A percentile compares a stretch with the other conserved stretches of the same genome.
These are phyloP conservation scores for Perilla frutescens DNA, from an alignment of 257 asterid genomes.

Conservation along the genomic window DNA sequence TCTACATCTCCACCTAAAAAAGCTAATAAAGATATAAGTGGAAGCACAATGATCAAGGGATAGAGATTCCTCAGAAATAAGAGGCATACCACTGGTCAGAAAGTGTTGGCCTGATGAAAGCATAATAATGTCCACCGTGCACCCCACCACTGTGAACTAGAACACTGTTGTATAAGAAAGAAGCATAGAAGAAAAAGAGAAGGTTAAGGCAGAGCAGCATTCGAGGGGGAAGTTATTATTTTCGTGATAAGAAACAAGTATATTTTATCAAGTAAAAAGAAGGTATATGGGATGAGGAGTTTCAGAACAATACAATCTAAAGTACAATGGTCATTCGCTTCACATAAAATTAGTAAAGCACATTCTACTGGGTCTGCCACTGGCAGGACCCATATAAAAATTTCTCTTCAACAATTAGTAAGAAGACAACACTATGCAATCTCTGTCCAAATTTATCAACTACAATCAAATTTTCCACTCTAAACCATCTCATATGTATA, in stretches of 20 bases:
- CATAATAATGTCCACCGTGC: conserved; percentile 99
- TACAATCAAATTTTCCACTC: background rate
- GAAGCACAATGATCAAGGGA: conserved; percentile 4
- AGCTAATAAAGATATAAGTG: background rate
- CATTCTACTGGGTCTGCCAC: background rate
- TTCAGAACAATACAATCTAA: background rate
- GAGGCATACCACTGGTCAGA: conserved; percentile 84
- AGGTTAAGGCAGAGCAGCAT: conserved; percentile 7
- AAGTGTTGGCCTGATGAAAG: conserved; percentile 94
- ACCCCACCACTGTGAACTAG: conserved; percentile 98
- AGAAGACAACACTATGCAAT: conserved; percentile 13
- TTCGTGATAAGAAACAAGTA: conserved; percentile 1
- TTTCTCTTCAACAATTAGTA: conserved; percentile 5
- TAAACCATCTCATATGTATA: conserved; percentile 21
- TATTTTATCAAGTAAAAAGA: background rate
- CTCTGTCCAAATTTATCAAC: conserved; percentile 22
- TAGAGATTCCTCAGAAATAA: conserved; percentile 24
- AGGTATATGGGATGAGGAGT: background rate
- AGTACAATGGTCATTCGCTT: conserved; percentile 14
- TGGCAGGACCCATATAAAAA: conserved; percentile 14
- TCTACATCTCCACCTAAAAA: background rate
- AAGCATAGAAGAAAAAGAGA: conserved; percentile 15
- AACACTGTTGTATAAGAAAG: conserved; percentile 63
- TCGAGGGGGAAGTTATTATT: conserved; percentile 10
- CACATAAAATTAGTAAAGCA: conserved; percentile 25